These are phyloP conservation scores for Hypoxylon sp. DNA, from an alignment of 2,329 filamentous ascomycete species.

Conservation along the genomic window DNA sequence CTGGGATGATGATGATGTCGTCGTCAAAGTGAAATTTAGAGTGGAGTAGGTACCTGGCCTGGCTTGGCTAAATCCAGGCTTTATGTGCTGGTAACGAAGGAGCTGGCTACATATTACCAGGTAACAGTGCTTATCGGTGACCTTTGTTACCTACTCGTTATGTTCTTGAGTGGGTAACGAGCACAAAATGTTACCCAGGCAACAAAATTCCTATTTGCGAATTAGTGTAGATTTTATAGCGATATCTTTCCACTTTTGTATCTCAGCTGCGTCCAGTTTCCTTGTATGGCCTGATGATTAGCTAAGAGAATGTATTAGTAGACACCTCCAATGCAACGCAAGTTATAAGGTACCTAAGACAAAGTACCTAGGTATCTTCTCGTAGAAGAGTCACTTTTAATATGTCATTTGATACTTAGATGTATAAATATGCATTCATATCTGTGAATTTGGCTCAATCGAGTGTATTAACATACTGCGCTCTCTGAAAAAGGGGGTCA, in stretches of 20 bases:
- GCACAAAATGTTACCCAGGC: neutral
- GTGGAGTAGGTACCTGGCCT: conserved; percentile 12
- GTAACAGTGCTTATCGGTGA: neutral
- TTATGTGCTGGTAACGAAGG: conserved; percentile 9
- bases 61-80: conserved; percentile 14
- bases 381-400: neutral
- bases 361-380: neutral
- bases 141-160: neutral
- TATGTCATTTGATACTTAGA: neutral
- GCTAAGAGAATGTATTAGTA: neutral
- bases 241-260: neutral
- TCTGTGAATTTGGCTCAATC: neutral
- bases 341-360: neutral
- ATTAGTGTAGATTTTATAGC: neutral
- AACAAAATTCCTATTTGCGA: neutral
- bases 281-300: neutral
- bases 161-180: neutral
- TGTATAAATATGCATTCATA: neutral
- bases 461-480: neutral
- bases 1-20: conserved; percentile 8
- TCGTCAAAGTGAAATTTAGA: neutral
- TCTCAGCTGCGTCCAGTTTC: neutral
- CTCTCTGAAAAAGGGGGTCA: neutral
- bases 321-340: neutral
- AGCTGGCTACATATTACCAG: neutral